A percentile compares a stretch with the other conserved stretches of the same genome.
These are phyloP conservation scores for Pisolithus orientalis DNA, from an alignment of 768 basidiomycete species.

Conservation along the genomic window DNA sequence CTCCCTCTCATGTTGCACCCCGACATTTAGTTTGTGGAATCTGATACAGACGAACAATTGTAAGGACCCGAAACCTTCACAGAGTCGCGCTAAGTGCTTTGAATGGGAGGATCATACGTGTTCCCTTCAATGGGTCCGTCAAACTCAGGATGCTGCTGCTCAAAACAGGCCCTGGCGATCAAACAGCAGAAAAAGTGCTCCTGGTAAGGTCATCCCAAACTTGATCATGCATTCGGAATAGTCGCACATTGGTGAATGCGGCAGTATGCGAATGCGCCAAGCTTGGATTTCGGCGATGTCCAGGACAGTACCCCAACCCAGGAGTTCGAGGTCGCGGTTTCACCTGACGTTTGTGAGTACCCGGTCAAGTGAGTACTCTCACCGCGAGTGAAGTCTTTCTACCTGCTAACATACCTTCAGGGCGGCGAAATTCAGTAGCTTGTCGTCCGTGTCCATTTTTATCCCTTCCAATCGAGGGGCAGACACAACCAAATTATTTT, in stretches of 20 bases:
- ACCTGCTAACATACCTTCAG: conserved; percentile 31
- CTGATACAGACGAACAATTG: conserved; percentile 91
- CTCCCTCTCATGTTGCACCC: conserved; percentile 1
- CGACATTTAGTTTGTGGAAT: conserved; percentile 62
- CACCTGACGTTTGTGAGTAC: conserved; percentile 80
- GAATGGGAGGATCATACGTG: conserved; percentile 60
- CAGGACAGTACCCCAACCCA: conserved; percentile 58
- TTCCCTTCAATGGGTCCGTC: conserved; percentile 86
- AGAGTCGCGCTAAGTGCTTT: conserved; percentile 4
- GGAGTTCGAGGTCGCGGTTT: conserved; percentile 63
- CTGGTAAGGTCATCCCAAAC: conserved; percentile 44
- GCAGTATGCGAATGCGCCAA: conserved; percentile 74
- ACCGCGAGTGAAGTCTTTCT: background rate
- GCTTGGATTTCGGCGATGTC: conserved; percentile 77
- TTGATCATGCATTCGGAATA: background rate
- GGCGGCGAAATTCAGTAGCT: conserved; percentile 78
- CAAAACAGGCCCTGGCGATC: conserved; percentile 75
- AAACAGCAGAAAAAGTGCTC: conserved; percentile 66
- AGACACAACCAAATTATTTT: conserved; percentile 71
- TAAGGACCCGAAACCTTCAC: conserved; percentile 30
- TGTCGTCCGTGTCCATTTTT: conserved; percentile 77
- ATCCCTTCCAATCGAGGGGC: conserved; percentile 78
- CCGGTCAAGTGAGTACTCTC: conserved; percentile 56
- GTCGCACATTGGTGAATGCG: background rate
- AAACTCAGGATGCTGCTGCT: conserved; percentile 77